Percentiles rank a stretch among this genome's conserved stretches.
phyloP scores from a whole-genome alignment of 192 early-diverging fungal genomes.

The Gigaspora rosea region DNA sequence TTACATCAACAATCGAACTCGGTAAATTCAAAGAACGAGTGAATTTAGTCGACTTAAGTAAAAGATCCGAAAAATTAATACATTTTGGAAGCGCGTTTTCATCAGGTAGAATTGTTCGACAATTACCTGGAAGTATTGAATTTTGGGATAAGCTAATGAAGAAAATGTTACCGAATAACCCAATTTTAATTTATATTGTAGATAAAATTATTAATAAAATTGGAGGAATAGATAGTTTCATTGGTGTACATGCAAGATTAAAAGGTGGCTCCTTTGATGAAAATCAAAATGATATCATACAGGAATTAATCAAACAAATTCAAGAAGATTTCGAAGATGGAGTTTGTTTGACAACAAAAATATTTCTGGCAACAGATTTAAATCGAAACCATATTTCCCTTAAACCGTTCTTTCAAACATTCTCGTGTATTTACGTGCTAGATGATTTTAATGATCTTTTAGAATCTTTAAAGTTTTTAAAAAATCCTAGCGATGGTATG shows the following conservation, averaged over 20 bases:
- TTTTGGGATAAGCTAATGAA: constrained; percentile 42
- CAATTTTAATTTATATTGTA: constrained; percentile 46
- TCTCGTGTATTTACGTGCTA: no score
- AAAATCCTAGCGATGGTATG: no score
- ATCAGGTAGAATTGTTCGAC: constrained; percentile 46
- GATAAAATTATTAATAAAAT: constrained; percentile 46
- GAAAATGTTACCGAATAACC: constrained; percentile 53
- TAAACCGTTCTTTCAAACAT: no score
- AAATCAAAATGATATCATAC: no score
- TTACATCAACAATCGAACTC: background rate
- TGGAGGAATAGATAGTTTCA: constrained; percentile 49
- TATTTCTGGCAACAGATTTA: no score
- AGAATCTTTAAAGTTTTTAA: no score
- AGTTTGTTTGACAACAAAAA: no score
- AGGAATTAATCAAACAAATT: no score
- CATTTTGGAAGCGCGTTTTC: constrained; percentile 61
- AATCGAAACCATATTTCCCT: no score
- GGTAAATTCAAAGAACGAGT: constrained; percentile 15
- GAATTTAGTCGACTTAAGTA: constrained; percentile 40
- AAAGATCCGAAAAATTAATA: constrained; percentile 40
- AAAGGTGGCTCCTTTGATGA: constrained; percentile 45
- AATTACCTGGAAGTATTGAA: constrained; percentile 45
- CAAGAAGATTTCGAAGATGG: no score
- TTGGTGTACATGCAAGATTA: constrained; percentile 56
- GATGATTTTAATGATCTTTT: no score